phyloP scores from a whole-genome alignment of 305 asterid genomes.

The Solanum hybrid region DNA sequence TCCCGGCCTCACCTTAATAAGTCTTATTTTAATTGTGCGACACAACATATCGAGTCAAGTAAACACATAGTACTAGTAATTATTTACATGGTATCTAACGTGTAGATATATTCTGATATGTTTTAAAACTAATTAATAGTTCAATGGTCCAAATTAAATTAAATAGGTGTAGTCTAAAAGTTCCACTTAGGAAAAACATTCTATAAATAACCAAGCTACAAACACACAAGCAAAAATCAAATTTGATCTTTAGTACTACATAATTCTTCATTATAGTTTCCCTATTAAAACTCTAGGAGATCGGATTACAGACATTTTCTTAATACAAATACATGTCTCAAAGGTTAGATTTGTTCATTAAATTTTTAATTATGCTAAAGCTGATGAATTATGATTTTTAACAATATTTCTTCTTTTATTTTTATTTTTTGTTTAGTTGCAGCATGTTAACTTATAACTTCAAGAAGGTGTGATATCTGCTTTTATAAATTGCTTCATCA shows the following conservation, averaged over 20 bases:
- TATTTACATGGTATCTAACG: not conserved
- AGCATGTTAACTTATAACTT: not conserved
- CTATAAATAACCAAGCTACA: not conserved
- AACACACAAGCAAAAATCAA: not conserved
- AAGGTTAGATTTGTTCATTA: not conserved
- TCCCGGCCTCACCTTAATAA: not conserved
- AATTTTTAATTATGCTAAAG: not conserved
- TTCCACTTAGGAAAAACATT: not conserved
- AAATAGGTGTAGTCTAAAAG: not conserved
- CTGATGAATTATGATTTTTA: not conserved
- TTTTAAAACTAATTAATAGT: not conserved
- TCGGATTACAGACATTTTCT: not conserved
- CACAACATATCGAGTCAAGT: not conserved
- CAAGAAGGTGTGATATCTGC: not conserved
- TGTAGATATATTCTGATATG: not conserved
- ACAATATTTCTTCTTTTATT: not conserved
- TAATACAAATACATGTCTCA: not conserved
- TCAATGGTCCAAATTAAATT: not conserved
- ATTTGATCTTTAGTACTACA: not conserved
- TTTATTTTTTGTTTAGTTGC: not conserved
- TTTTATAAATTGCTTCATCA: not conserved
- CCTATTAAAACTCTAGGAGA: not conserved
- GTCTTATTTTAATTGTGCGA: not conserved
- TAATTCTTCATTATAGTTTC: not conserved
- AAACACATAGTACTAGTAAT: not conserved